Evolutionary conservation across 306 rosid genomes (phyloP).

Genomic region (Quillaja saponaria): DNA sequence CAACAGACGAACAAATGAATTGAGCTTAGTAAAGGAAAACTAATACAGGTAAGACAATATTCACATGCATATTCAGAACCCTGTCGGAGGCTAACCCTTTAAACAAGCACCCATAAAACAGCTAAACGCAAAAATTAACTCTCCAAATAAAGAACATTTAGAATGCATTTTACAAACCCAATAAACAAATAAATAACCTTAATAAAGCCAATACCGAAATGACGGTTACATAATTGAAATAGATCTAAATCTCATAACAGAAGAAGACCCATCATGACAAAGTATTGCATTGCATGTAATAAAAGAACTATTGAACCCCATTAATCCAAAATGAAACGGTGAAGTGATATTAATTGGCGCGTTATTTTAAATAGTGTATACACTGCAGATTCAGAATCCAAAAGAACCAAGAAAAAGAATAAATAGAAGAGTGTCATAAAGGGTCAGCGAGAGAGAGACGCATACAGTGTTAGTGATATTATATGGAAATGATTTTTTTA

Average conservation of each 20-base stretch:
- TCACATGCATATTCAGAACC: conserved; percentile 39
- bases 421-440: conserved; percentile 29
- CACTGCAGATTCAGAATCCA: too few species aligned
- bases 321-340: conserved; percentile 20
- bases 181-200: conserved; percentile 10
- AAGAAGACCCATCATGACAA: conserved; percentile 20
- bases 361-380: background rate
- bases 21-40: background rate
- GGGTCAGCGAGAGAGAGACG: conserved; percentile 30
- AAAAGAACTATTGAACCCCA: conserved; percentile 16
- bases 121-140: background rate
- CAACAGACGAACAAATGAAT: conserved; percentile 19
- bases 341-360: background rate
- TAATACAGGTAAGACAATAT: conserved; percentile 16
- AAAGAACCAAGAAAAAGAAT: too few species aligned
- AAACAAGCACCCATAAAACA: conserved; percentile 16
- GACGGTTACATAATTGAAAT: conserved; percentile 18
- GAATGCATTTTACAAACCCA: conserved; percentile 23
- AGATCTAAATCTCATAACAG: conserved; percentile 49
- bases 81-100: conserved; percentile 5
- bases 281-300: conserved; percentile 47
- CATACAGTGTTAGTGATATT: conserved; percentile 15
- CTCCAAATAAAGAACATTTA: conserved; percentile 12
- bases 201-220: conserved; percentile 15
- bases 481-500: conserved; percentile 29